Conservation (phyloP, 2,329 filamentous ascomycete species). For the Onygenales sp. region DNA sequence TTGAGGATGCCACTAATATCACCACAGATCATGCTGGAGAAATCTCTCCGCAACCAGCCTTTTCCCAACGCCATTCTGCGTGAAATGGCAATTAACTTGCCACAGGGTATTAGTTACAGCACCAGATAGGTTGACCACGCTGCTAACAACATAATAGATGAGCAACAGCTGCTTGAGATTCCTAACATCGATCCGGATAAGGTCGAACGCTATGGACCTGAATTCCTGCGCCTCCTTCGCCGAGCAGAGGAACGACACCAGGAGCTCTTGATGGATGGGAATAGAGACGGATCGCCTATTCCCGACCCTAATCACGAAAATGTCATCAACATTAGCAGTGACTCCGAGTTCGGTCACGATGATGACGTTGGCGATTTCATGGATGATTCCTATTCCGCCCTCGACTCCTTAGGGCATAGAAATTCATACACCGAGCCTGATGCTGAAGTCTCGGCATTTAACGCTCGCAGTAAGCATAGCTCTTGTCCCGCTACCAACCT, state of each 20-base stretch:
- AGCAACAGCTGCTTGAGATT: conserved; percentile 29
- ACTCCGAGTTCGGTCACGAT: conserved; percentile 24
- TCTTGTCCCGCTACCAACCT: neutral
- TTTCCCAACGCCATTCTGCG: conserved; percentile 38
- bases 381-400: neutral
- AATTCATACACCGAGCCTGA: conserved; percentile 16
- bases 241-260: conserved; percentile 32
- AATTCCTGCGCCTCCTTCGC: conserved; percentile 33
- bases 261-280: conserved; percentile 34
- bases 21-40: conserved; percentile 32
- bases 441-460: conserved; percentile 12
- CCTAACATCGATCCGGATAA: conserved; percentile 36
- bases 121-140: neutral
- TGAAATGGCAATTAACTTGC: conserved; percentile 40
- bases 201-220: conserved; percentile 33
- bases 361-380: conserved; percentile 8
- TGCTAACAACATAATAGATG: conserved; percentile 21
- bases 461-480: conserved; percentile 12
- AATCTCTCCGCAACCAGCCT: conserved; percentile 35
- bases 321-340: conserved; percentile 34
- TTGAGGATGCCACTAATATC: conserved; percentile 4
- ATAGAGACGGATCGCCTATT: conserved; percentile 38
- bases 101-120: conserved; percentile 23
- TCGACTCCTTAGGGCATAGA: conserved; percentile 5
- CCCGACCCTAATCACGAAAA: conserved; percentile 38